phyloP scores from a whole-genome alignment of 495 filamentous ascomycete genomes.

The Aspergillus ostianus region DNA sequence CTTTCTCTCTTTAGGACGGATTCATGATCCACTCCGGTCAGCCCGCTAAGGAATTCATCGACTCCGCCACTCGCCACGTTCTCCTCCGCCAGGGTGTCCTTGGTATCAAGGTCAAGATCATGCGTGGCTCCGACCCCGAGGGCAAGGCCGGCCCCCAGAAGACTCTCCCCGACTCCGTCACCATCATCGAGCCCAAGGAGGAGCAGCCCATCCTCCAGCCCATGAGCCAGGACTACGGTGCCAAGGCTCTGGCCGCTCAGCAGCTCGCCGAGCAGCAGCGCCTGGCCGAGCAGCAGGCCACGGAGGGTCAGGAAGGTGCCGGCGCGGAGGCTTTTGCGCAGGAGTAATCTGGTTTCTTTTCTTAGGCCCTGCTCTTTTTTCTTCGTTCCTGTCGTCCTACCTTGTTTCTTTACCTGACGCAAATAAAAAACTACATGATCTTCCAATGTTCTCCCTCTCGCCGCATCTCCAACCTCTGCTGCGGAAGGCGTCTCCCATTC shows the following conservation, averaged over 20 bases:
- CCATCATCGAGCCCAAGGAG: constrained; percentile 99
- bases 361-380: constrained; percentile 31
- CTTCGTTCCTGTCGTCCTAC: constrained; percentile 38
- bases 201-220: constrained; percentile 91
- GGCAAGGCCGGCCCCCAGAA: constrained; percentile 97
- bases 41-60: constrained; percentile 99
- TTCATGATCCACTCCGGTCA: constrained; percentile 99
- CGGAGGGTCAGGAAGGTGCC: constrained; percentile 44
- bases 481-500: constrained; percentile 1
- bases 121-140: constrained; percentile 99
- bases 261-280: constrained; percentile 75
- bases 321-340: constrained; percentile 42
- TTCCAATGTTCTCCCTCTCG: constrained; percentile 23
- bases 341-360: constrained; percentile 42
- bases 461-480: constrained; percentile 1
- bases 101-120: constrained; percentile 99
- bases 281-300: constrained; percentile 59
- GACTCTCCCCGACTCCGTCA: constrained; percentile 95
- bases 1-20: constrained; percentile 62
- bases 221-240: constrained; percentile 95
- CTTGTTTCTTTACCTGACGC: constrained; percentile 41
- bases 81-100: constrained; percentile 99
- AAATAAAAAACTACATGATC: constrained; percentile 43
- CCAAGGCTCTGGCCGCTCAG: constrained; percentile 87
- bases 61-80: constrained; percentile 96